Evolutionary conservation across 805 yeast species (phyloP).

Genomic region (Starmerella apicola): DNA sequence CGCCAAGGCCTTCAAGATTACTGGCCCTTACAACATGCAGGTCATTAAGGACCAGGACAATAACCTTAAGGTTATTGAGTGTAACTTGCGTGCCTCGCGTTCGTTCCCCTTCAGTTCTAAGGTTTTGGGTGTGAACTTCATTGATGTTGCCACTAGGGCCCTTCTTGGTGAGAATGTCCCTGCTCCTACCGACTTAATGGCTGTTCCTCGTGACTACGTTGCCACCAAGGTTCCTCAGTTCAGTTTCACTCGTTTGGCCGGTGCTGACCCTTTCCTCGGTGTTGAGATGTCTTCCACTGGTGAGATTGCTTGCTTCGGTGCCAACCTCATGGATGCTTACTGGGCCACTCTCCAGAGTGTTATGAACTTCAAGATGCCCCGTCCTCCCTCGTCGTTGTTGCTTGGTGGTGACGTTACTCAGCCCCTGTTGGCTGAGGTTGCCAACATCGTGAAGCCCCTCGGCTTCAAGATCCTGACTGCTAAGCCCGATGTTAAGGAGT

Average conservation of each 20-base stretch:
- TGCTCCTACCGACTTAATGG: constrained; percentile 82
- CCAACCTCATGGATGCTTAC: constrained; percentile 75
- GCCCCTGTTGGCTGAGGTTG: constrained; percentile 61
- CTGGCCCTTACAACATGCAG: constrained; percentile 97
- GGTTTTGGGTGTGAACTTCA: constrained; percentile 88
- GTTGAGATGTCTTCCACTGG: constrained; percentile 99
- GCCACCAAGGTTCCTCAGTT: constrained; percentile 98
- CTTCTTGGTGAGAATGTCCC: constrained; percentile 55
- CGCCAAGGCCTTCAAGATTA: constrained; percentile 85
- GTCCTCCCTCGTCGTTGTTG: constrained; percentile 77
- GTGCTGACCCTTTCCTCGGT: constrained; percentile 98
- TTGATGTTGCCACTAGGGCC: constrained; percentile 87
- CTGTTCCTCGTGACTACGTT: constrained; percentile 59
- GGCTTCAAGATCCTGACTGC: constrained; percentile 80
- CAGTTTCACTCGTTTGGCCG: constrained; percentile 95
- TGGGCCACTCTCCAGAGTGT: constrained; percentile 96
- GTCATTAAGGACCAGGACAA: constrained; percentile 70
- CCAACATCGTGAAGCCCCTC: constrained; percentile 50
- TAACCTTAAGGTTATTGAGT: constrained; percentile 94
- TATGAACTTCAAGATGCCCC: constrained; percentile 91
- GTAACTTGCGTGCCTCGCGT: constrained; percentile 98
- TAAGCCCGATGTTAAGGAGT: constrained; percentile 54
- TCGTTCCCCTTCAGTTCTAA: constrained; percentile 98
- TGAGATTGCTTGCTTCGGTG: constrained; percentile 95
- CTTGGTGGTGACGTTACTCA: constrained; percentile 87